Evolutionary conservation across 495 filamentous ascomycete genomes (phyloP).

Genomic region (Talaromyces thailandensis): DNA sequence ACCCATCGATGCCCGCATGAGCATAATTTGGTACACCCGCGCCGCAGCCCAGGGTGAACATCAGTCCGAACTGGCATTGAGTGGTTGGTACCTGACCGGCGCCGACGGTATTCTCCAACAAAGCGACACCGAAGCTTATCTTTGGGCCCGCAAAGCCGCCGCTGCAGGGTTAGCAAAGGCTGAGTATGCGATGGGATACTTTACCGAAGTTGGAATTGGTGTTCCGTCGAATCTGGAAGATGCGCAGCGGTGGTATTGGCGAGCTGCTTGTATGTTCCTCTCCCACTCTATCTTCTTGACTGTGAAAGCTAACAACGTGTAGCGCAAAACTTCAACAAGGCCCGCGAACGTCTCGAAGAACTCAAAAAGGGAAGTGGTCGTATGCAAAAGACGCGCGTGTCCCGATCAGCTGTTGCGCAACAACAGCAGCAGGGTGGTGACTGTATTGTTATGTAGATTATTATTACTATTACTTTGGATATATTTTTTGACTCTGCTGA

Average conservation of each 20-base stretch:
- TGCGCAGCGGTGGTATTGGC: conserved; percentile 96
- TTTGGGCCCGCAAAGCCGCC: conserved; percentile 94
- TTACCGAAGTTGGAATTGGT: conserved; percentile 93
- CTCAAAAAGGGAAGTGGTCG: conserved; percentile 68
- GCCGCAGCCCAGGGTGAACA: conserved; percentile 93
- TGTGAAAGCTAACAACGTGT: not conserved
- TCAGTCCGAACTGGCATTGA: conserved; percentile 83
- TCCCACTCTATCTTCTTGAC: conserved; percentile 12
- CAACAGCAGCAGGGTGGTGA: conserved; percentile 74
- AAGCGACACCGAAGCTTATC: conserved; percentile 91
- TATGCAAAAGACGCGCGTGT: conserved; percentile 68
- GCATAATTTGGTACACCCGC: conserved; percentile 86
- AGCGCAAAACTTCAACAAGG: conserved; percentile 94
- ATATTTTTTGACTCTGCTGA: not conserved
- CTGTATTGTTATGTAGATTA: conserved; percentile 66
- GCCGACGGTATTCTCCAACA: conserved; percentile 80
- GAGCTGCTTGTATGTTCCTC: conserved; percentile 79
- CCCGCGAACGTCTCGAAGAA: conserved; percentile 83
- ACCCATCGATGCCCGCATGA: conserved; percentile 69
- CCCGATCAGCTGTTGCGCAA: conserved; percentile 72
- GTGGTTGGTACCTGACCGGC: conserved; percentile 94
- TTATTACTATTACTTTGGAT: not conserved
- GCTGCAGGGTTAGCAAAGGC: conserved; percentile 78
- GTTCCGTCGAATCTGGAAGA: conserved; percentile 77
- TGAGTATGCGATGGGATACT: conserved; percentile 97